Conservation (phyloP, 2,329 filamentous ascomycete species). For the Helicocarpus griseus region DNA sequence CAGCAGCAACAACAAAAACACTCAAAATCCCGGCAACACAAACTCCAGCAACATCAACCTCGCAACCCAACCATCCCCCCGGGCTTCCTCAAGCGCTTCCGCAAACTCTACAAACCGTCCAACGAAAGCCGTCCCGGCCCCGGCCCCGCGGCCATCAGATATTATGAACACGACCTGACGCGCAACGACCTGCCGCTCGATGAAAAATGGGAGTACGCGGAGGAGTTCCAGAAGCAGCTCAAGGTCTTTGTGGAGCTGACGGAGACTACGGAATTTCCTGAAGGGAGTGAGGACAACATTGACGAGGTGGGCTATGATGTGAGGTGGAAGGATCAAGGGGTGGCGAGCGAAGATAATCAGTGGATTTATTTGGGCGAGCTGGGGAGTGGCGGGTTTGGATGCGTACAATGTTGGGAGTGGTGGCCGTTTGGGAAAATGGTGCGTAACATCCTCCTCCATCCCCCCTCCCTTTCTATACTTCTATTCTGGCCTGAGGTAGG, state of each 20-base stretch:
- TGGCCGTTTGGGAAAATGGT: slow-evolving; percentile 5
- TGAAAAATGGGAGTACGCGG: background rate
- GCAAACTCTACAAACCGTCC: background rate
- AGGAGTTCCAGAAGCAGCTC: slow-evolving; percentile 5
- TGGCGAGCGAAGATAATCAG: slow-evolving; percentile 3
- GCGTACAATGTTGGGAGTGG: slow-evolving; percentile 6
- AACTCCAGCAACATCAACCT: background rate
- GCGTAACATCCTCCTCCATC: no score
- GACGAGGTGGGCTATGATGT: background rate
- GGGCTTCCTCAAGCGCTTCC: background rate
- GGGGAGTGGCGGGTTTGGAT: slow-evolving; percentile 1
- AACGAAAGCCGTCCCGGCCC: background rate
- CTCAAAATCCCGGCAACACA: background rate
- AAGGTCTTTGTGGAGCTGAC: background rate
- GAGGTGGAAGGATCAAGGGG: background rate
- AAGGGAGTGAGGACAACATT: background rate
- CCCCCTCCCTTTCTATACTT: no score
- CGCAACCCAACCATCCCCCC: background rate
- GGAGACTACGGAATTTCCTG: background rate
- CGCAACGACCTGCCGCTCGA: slow-evolving; percentile 1
- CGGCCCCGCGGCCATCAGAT: background rate
- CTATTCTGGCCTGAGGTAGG: no score
- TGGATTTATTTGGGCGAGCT: slow-evolving; percentile 1
- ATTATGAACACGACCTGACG: slow-evolving; percentile 5
- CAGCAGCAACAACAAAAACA: background rate